phyloP scores from a whole-genome alignment of 257 asterid species.

The Oldenlandia corymbosa region DNA sequence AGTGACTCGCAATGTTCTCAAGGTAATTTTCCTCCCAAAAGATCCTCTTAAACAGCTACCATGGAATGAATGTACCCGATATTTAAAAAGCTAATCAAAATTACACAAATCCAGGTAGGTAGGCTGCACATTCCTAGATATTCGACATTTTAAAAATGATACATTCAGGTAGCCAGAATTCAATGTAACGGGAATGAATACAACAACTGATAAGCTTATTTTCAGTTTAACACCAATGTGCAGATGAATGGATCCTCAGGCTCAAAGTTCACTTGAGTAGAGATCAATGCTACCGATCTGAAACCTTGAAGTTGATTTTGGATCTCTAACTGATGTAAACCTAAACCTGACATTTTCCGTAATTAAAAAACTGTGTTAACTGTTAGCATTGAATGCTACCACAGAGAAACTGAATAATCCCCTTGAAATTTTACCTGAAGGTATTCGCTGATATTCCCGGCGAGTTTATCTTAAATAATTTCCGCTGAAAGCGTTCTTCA shows the following conservation, averaged over 20 bases:
- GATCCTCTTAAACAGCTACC: too few species aligned
- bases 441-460: slow-evolving; percentile 59
- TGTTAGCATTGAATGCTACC: background rate
- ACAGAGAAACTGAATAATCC: background rate
- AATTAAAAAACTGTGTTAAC: background rate
- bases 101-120: too few species aligned
- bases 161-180: too few species aligned
- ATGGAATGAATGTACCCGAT: too few species aligned
- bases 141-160: too few species aligned
- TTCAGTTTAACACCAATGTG: background rate
- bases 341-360: slow-evolving; percentile 51
- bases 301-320: slow-evolving; percentile 59
- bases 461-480: slow-evolving; percentile 41
- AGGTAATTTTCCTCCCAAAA: too few species aligned
- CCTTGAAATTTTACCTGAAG: slow-evolving; percentile 52
- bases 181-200: too few species aligned
- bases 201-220: too few species aligned
- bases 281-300: slow-evolving; percentile 92
- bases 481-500: slow-evolving; percentile 68
- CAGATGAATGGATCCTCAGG: slow-evolving; percentile 12
- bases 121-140: too few species aligned
- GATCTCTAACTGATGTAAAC: slow-evolving; percentile 61
- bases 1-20: too few species aligned
- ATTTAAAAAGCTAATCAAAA: too few species aligned
- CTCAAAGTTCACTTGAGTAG: slow-evolving; percentile 29